Base-by-base conservation (phyloP, 768 basidiomycete species). In the Pulveroboletus ravenelii region DNA sequence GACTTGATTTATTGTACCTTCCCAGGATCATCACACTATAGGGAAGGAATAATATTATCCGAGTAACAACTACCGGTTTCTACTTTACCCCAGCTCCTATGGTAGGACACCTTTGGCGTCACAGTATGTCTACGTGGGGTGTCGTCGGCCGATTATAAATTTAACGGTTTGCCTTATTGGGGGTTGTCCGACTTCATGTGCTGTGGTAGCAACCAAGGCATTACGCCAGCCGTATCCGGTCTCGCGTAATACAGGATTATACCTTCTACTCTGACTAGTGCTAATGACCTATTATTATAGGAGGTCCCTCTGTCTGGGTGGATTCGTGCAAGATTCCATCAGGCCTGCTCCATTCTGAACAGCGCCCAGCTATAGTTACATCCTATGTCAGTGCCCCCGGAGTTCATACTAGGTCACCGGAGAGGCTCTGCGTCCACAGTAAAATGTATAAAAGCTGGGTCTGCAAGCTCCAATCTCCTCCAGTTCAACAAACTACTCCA, bases 381-480 rank as follows among this genome's bases (percentile, higher is more conserved):
- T 36, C 31, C 1, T 27, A 6, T 27, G 25, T 47, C 31, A 5
- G 23, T 9, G 35, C 45, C 27, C 44, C 30, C 27, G 35, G 48
- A 17, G 36, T 39, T 38, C n/a, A 37, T 34, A 17, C 2, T 10
- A 39, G 17, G 42, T 39, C 30, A 18, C 56, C 41, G 48, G 34
- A 18, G 18, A 30, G 27, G 38, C 9, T 35, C 15, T 6, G 45
- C 9, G 1, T 6, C 39, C 10, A n/a, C 12, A 29, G 25, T 13
- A 12, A 48, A 52, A n/a, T 5, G 46, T 45, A 62, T 64, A 64
- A 64, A 49, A 41, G 27, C 17, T 12, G 13, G 34, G 23, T 32
- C 5, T 41, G 5, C 41, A 37, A 17, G 32, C 6, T 20, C n/a
- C 23, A 13, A 5, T 9, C 6, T 30, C 20, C 25, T 29, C n/a